Conservation (phyloP, 768 basidiomycete species). For the Boletus insuetus region DNA sequence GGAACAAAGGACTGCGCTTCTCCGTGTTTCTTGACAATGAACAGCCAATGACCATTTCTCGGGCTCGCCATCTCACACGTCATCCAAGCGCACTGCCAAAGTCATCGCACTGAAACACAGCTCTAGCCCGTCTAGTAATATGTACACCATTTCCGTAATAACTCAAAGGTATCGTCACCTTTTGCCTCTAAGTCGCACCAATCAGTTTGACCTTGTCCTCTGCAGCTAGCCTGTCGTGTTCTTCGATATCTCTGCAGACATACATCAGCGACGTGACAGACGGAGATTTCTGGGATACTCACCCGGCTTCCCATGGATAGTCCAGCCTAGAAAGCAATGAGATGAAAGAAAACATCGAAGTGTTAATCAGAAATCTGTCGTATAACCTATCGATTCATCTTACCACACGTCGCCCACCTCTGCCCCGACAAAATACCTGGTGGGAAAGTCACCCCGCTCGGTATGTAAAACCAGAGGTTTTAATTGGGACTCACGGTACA, state of each 20-base stretch:
- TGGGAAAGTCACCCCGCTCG: conserved; percentile 4
- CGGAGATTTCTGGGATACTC: conserved; percentile 27
- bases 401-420: conserved; percentile 74
- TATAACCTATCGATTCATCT: conserved; percentile 26
- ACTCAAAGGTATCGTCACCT: neutral
- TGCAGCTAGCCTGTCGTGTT: conserved; percentile 63
- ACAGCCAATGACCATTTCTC: too few species aligned
- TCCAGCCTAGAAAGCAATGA: conserved; percentile 55
- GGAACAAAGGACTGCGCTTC: neutral
- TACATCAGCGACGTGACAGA: neutral
- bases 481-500: conserved; percentile 48
- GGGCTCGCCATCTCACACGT: neutral
- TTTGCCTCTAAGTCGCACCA: neutral
- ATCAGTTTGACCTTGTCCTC: conserved; percentile 33
- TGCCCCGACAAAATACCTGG: conserved; percentile 76
- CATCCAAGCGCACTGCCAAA: neutral
- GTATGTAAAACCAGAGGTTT: neutral
- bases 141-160: neutral
- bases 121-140: neutral
- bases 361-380: conserved; percentile 14
- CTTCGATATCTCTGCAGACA: conserved; percentile 63
- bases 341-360: neutral
- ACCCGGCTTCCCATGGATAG: conserved; percentile 83
- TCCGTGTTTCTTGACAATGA: neutral
- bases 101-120: neutral